Evolutionary conservation across 768 basidiomycete genomes (phyloP), one percentile per base, ranked within the genome.

Genomic region (Gautieria morchelliformis): DNA sequence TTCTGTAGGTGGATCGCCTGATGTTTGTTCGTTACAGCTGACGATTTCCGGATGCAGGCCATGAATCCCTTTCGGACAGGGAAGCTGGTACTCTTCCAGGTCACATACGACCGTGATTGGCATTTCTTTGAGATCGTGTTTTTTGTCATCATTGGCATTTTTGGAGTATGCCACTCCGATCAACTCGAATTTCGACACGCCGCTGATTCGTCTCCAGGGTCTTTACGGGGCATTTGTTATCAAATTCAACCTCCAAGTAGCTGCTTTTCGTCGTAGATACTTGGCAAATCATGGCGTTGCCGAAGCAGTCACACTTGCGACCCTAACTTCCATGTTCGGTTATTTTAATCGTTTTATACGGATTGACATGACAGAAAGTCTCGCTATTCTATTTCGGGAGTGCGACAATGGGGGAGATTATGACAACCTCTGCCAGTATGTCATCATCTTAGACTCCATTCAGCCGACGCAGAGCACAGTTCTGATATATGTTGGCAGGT

Each of bases 11-110:
- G 20, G 30, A 3, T 50, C 44, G 3, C 45, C 33, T 14, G 14
- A 35, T 27, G 54, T 42, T 54, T n/a, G 20, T 27, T 30, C 48
- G 5, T 9, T 44, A 19, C 9, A n/a, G 17, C 17, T 44, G 42
- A 44, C 14, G 9, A 19, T 17, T 22, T 44, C 9, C 42, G 11
- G 57, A 33, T 19, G 14, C 63, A 95, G 92, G 89, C 90, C 5
- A 94, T 99, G 89, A 97, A 98, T 67, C 96, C 96, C 2, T 99
- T 93, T 73, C 82, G 94, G 39, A 98, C 96, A 0, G 96, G 95
- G 20, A 98, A 98, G 69, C 83, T 99, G 27, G 96, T 99, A 66
- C 73, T 98, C 60, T 99, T 99, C 74, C 94, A 97, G 67, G 92
- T 99, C 64, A 94, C 93, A 2, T 99, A 98, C 69, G 89, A 89